Evolutionary conservation across 1,284 basidiomycete genomes (phyloP).

Genomic region (Heliocybe sulcata): DNA sequence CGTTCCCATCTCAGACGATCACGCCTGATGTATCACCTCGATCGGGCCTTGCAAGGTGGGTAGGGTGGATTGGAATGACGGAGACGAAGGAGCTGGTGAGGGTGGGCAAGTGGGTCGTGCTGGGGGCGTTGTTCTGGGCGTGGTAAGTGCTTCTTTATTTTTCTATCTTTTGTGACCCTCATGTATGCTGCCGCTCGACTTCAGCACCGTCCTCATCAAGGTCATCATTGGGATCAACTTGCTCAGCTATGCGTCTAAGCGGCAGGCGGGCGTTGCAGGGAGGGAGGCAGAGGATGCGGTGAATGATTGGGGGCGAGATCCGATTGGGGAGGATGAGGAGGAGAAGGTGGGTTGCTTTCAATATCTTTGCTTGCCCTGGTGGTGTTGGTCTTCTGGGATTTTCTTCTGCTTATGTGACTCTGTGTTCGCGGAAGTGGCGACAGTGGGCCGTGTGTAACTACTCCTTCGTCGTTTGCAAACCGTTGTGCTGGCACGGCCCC

Average conservation of each 20-base stretch:
- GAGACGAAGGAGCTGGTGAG: constrained; percentile 25
- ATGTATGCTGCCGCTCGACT: constrained; percentile 5
- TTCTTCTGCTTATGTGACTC: constrained; percentile 1
- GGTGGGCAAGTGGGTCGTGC: constrained; percentile 57
- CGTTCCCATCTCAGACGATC: constrained; percentile 24
- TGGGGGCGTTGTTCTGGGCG: constrained; percentile 71
- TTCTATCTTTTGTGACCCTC: background rate
- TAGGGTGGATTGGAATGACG: background rate
- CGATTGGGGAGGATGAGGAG: constrained; percentile 82
- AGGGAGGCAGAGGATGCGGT: constrained; percentile 64
- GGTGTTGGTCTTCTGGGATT: background rate
- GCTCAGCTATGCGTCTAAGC: constrained; percentile 73
- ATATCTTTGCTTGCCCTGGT: background rate
- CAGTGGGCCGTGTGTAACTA: no score
- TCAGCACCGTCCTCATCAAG: constrained; percentile 78
- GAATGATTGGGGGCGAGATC: constrained; percentile 81
- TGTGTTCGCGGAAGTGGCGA: no score
- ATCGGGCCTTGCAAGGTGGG: constrained; percentile 12
- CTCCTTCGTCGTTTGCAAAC: constrained; percentile 3
- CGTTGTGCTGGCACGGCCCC: no score
- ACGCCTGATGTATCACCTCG: constrained; percentile 32
- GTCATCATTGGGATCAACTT: constrained; percentile 84
- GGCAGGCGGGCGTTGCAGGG: constrained; percentile 71
- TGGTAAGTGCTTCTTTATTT: constrained; percentile 47
- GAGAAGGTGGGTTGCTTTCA: constrained; percentile 58